phyloP scores from a whole-genome alignment of 495 filamentous ascomycete species.

The Penicillium odoratum region DNA sequence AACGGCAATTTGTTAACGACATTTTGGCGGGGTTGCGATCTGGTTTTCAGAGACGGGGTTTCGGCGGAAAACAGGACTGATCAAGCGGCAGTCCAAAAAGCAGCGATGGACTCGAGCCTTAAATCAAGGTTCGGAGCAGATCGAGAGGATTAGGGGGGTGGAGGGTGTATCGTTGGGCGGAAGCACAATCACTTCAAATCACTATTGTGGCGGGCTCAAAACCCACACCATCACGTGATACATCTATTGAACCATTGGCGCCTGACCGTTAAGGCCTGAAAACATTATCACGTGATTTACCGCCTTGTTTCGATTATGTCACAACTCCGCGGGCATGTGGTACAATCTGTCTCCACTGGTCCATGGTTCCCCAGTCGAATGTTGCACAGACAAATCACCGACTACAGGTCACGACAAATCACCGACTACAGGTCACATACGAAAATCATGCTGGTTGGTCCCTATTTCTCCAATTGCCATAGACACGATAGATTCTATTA shows the following conservation, averaged over 20 bases:
- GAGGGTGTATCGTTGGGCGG: conserved; percentile 19
- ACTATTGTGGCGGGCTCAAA: conserved; percentile 50
- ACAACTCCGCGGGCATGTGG: not conserved
- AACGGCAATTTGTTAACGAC: conserved; percentile 98
- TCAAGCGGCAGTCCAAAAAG: conserved; percentile 23
- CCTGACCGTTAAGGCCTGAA: too few species aligned
- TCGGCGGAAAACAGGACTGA: conserved; percentile 17
- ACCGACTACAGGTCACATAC: not conserved
- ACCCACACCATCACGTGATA: conserved; percentile 33
- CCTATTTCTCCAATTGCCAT: not conserved
- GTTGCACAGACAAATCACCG: conserved; percentile 1
- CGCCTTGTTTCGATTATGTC: conserved; percentile 19
- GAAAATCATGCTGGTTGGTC: not conserved
- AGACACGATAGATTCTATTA: not conserved
- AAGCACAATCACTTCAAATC: conserved; percentile 42
- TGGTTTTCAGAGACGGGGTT: conserved; percentile 27
- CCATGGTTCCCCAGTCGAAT: not conserved
- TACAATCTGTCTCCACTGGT: not conserved
- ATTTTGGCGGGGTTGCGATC: conserved; percentile 61
- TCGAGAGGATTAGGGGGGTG: conserved; percentile 10
- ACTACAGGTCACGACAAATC: not conserved
- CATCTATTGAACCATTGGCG: conserved; percentile 2
- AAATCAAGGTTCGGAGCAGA: conserved; percentile 12
- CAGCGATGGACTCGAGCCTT: conserved; percentile 11
- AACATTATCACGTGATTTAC: conserved; percentile 32